phyloP scores from a whole-genome alignment of 345 rosid species.

The Syzygium jambos region DNA sequence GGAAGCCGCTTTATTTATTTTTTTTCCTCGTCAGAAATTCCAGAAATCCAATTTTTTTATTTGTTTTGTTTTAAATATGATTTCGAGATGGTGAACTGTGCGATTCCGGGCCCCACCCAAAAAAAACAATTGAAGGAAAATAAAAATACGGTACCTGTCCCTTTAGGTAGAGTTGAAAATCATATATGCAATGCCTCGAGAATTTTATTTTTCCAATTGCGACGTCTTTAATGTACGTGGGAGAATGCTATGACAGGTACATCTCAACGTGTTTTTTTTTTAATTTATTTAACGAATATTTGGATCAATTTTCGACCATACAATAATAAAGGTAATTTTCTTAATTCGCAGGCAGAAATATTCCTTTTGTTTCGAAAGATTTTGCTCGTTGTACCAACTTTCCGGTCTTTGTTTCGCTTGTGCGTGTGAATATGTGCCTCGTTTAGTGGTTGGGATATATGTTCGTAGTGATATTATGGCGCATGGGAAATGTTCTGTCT shows the following conservation, averaged over 20 bases:
- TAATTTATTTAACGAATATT: neutral
- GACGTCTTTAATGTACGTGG: neutral
- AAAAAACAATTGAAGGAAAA: neutral
- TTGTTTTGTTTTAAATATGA: neutral
- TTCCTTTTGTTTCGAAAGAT: too few relatives aligned
- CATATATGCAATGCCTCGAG: neutral
- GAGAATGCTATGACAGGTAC: neutral
- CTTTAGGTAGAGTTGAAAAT: neutral
- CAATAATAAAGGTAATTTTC: neutral
- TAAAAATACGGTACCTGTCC: neutral
- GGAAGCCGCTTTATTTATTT: neutral
- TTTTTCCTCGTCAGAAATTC: neutral
- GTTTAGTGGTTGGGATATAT: too few relatives aligned
- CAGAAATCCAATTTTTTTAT: neutral
- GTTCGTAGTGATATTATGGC: too few relatives aligned
- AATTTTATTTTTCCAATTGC: neutral
- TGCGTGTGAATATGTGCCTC: too few relatives aligned
- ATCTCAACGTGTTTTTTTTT: neutral
- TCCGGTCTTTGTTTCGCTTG: too few relatives aligned
- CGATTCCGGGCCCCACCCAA: neutral
- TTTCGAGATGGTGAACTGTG: neutral
- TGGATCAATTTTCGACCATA: neutral
- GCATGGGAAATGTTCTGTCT: neutral
- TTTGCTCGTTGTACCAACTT: too few relatives aligned
- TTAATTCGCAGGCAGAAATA: neutral